Evolutionary conservation across 371 early-diverging fungal genomes (phyloP), one percentile per base, ranked within the genome.

Genomic region (Capniomyces stellatus): DNA sequence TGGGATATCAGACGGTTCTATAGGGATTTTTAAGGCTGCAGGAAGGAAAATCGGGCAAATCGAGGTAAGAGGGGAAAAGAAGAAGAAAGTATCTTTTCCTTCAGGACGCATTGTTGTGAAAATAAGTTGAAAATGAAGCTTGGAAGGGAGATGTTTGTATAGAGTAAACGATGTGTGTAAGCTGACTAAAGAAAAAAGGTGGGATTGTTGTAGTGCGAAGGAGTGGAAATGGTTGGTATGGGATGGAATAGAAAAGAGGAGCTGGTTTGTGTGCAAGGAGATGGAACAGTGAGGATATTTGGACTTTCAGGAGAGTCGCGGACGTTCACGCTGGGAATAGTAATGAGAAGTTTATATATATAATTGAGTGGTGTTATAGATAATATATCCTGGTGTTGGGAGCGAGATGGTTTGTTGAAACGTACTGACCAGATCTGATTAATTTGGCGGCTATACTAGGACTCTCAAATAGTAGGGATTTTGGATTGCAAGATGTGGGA

Each of bases 161-260:
- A 24, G 42, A 28, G 29, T 21, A 6, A 13, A 30, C 22, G 1
- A n/a, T n/a, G n/a, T n/a, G n/a, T n/a, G n/a, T n/a, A n/a, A n/a
- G n/a, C n/a, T n/a, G n/a, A n/a, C n/a, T n/a, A n/a, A n/a, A n/a
- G n/a, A 23, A 30, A 28, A 12, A 6, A 6, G 4, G 51, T 51
- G 29, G 30, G 1, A 29, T 6, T 15, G 35, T 41, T 18, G 24
- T 47, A 90, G 84, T 90, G 89, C 85, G 92, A 90, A 54, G 88
- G 82, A 60, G 85, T 85, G 27, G 78, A 79, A 1, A 85, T 96
- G 52, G 81, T 93, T 27, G 79, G 76, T 2, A 76, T 96, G 70
- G 86, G 88, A 31, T 96, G 95, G 95, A 85, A 85, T 22, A 76
- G 75, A 29, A 74, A 72, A 18, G 94, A 93, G 54, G 76, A 87